These are phyloP conservation scores for Candida rishiriensis DNA, from an alignment of 805 yeast genomes.

Conservation along the genomic window DNA sequence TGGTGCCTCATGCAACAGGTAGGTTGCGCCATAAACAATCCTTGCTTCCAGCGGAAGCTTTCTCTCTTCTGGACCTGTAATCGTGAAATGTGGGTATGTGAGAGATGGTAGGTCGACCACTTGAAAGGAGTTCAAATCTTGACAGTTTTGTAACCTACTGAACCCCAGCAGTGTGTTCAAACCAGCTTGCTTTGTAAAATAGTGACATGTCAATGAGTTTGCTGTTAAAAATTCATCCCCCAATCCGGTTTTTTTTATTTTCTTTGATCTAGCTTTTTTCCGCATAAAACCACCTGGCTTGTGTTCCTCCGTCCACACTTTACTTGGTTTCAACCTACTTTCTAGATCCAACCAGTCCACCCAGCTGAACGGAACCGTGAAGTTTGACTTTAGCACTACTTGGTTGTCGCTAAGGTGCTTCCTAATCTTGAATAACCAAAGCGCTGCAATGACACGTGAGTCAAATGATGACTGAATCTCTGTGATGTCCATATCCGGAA, in stretches of 20 bases:
- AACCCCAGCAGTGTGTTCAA: slow-evolving; percentile 1
- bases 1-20: slow-evolving; percentile 28
- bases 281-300: no score
- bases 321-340: slow-evolving; percentile 18
- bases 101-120: slow-evolving; percentile 11
- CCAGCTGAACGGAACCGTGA: slow-evolving; percentile 27
- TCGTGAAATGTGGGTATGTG: slow-evolving; percentile 22
- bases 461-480: slow-evolving; percentile 4
- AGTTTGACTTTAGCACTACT: slow-evolving; percentile 5
- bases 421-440: slow-evolving; percentile 14
- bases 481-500: background rate
- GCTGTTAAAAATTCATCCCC: slow-evolving; percentile 3
- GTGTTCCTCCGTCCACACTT: slow-evolving; percentile 6
- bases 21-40: slow-evolving; percentile 30
- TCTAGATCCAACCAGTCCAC: slow-evolving; percentile 28
- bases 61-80: slow-evolving; percentile 20
- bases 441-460: slow-evolving; percentile 15
- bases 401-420: slow-evolving; percentile 7
- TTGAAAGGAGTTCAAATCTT: slow-evolving; percentile 9
- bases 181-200: slow-evolving; percentile 18
- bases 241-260: no score
- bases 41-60: slow-evolving; percentile 30
- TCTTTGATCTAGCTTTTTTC: no score
- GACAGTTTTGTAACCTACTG: slow-evolving; percentile 2
- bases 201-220: slow-evolving; percentile 10